A percentile compares a stretch with the other conserved stretches of the same genome.
Evolutionary conservation across 345 rosid species (phyloP).

Genomic region (Isatis tinctoria): DNA sequence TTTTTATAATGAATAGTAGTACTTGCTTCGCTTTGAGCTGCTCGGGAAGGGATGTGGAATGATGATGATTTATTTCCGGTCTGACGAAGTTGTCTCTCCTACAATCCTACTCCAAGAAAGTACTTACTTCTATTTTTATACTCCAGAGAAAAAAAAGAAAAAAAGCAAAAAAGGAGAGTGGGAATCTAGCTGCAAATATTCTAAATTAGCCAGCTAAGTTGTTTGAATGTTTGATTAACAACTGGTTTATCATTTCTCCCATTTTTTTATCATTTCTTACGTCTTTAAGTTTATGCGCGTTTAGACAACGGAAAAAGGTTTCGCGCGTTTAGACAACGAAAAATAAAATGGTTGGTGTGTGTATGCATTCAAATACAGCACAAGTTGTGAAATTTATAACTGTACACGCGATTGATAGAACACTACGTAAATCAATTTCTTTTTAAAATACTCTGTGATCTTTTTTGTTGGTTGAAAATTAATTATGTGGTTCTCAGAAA

Average conservation of each 20-base stretch:
- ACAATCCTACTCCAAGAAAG: neutral
- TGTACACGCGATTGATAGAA: neutral
- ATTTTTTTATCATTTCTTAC: neutral
- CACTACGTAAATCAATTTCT: neutral
- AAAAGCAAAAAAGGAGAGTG: neutral
- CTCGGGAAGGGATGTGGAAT: conserved; percentile 29
- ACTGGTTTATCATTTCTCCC: conserved; percentile 6
- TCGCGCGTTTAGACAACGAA: neutral
- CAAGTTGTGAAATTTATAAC: neutral
- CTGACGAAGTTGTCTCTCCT: conserved; percentile 45
- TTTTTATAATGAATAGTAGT: neutral
- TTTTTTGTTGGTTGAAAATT: neutral
- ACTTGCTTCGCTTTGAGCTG: conserved; percentile 1
- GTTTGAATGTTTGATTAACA: conserved; percentile 21
- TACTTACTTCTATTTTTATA: neutral
- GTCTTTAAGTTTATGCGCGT: neutral
- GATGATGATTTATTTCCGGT: conserved; percentile 30
- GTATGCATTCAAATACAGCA: neutral
- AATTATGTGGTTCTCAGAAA: too few relatives aligned
- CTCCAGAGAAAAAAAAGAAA: neutral
- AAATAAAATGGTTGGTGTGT: neutral
- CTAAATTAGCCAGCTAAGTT: conserved; percentile 31
- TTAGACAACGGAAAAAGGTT: neutral
- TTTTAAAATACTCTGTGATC: too few relatives aligned
- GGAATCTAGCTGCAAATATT: conserved; percentile 32